Percentiles rank a stretch among this genome's conserved stretches.
These are phyloP conservation scores for Dictyostelium firmibasis DNA, from an alignment of 78 protist genomes.

Conservation along the genomic window DNA sequence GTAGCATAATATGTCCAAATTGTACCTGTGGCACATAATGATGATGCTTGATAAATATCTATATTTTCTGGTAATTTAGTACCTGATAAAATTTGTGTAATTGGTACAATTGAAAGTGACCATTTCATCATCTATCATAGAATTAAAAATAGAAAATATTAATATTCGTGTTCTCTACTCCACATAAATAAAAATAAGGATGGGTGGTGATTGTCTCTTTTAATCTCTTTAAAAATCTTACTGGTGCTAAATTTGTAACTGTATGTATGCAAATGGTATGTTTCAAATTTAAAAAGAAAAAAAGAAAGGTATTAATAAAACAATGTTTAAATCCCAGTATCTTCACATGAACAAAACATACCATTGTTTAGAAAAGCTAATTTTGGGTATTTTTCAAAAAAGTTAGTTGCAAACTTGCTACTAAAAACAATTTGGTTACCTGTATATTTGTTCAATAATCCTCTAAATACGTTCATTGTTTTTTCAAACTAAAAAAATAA, in stretches of 20 bases:
- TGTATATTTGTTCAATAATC: conserved; percentile 7
- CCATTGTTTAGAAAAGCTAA: conserved; percentile 57
- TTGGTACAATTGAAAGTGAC: conserved; percentile 71
- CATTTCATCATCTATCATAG: conserved; percentile 53
- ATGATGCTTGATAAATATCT: conserved; percentile 33
- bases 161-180: no score
- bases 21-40: conserved; percentile 45
- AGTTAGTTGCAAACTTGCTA: neutral
- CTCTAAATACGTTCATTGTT: conserved; percentile 24
- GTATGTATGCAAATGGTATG: no score
- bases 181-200: no score
- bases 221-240: conserved; percentile 9
- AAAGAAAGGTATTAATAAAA: no score
- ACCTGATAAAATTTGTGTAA: conserved; percentile 56
- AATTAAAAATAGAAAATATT: neutral
- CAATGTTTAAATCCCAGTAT: no score
- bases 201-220: no score
- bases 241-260: conserved; percentile 75
- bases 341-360: no score
- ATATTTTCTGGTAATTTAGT: conserved; percentile 58
- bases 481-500: no score
- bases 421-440: conserved; percentile 43
- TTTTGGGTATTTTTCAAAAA: conserved; percentile 20
- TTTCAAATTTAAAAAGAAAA: no score
- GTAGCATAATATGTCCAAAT: conserved; percentile 82